These are phyloP conservation scores for Hysterangium stoloniferum DNA, from an alignment of 768 basidiomycete species.

Conservation along the genomic window DNA sequence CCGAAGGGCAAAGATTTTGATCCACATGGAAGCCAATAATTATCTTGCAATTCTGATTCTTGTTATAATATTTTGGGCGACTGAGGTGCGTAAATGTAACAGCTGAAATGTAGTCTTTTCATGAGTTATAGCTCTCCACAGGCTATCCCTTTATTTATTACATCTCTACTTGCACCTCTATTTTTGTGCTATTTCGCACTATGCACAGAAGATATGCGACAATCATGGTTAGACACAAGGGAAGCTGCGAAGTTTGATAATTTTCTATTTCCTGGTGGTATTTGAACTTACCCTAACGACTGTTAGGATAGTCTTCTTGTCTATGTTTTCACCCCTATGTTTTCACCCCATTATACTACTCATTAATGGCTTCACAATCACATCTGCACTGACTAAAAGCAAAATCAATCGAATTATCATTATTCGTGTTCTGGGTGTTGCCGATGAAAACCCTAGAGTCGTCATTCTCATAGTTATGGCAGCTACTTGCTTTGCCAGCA, in stretches of 20 bases:
- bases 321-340: constrained; percentile 92
- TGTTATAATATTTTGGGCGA: constrained; percentile 92
- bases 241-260: constrained; percentile 77
- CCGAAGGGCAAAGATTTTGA: constrained; percentile 71
- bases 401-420: constrained; percentile 89
- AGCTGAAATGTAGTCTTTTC: neutral
- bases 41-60: constrained; percentile 87
- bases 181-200: constrained; percentile 85
- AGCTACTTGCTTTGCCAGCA: constrained; percentile 95
- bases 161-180: constrained; percentile 82
- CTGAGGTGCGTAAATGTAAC: constrained; percentile 61
- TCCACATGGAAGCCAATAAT: constrained; percentile 66
- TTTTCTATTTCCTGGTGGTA: neutral
- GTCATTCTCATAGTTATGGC: constrained; percentile 93
- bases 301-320: too few species aligned
- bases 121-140: constrained; percentile 26
- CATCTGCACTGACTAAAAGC: constrained; percentile 91
- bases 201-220: constrained; percentile 43
- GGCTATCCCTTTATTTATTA: constrained; percentile 98
- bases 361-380: constrained; percentile 95
- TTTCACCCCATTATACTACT: constrained; percentile 97
- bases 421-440: constrained; percentile 81
- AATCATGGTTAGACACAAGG: constrained; percentile 42
- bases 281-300: neutral
- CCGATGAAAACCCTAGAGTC: constrained; percentile 77